A percentile compares a stretch with the other conserved stretches of the same genome.
These are phyloP conservation scores for Calonectria multiphialidica DNA, from an alignment of 2,329 filamentous ascomycete species.

Conservation along the genomic window DNA sequence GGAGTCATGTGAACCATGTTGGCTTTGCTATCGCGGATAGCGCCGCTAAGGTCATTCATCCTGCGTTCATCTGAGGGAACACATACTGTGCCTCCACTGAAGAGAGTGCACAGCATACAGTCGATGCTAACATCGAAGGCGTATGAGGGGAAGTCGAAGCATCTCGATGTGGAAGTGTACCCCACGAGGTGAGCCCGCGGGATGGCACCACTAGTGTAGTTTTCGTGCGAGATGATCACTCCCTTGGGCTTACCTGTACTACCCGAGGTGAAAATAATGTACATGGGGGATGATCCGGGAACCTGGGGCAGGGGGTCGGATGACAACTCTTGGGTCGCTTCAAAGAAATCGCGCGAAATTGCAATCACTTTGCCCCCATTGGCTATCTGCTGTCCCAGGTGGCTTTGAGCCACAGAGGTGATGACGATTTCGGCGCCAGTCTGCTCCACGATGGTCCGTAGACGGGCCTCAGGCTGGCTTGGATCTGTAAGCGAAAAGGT, in stretches of 20 bases:
- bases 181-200: conserved; percentile 49
- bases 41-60: conserved; percentile 61
- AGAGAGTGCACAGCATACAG: conserved; percentile 65
- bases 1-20: conserved; percentile 65
- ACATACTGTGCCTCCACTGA: conserved; percentile 63
- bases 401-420: conserved; percentile 26
- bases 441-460: conserved; percentile 37
- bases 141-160: conserved; percentile 62
- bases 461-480: conserved; percentile 37
- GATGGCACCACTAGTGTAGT: conserved; percentile 56
- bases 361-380: conserved; percentile 35
- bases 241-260: conserved; percentile 75
- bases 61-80: conserved; percentile 67
- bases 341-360: conserved; percentile 26
- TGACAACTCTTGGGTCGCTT: conserved; percentile 20
- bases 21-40: conserved; percentile 55
- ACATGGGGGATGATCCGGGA: conserved; percentile 56
- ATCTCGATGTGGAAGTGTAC: conserved; percentile 55
- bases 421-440: conserved; percentile 34
- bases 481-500: conserved; percentile 48
- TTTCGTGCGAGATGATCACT: conserved; percentile 64
- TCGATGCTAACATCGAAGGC: conserved; percentile 68
- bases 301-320: conserved; percentile 37
- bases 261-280: conserved; percentile 75
- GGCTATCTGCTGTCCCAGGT: conserved; percentile 23